Base-by-base conservation (phyloP, 768 basidiomycete genomes). In the Rickenella mellea region DNA sequence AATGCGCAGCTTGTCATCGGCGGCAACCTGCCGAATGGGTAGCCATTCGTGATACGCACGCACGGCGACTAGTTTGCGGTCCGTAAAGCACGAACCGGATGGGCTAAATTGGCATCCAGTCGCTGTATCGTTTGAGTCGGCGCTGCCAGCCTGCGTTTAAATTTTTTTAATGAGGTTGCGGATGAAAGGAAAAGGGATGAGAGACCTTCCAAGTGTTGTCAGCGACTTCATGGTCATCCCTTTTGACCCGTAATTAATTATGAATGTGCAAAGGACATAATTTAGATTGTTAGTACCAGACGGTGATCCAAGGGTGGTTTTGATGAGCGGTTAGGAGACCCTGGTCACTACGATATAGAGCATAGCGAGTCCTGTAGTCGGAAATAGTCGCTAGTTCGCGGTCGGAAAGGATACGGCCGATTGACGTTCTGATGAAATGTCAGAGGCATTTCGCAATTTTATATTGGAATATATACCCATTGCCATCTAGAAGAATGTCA, bases 311-410 rank as follows among this genome's bases (percentile, higher is more conserved):
- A 7, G 74, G 75, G 19, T 60, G 64, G 33, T 57, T 61, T 47
- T 66, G 65, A 55, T 77, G 76, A 6, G 72, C 71, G 40, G 55
- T 54, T n/a, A 63, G 53, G 26, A 76, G 61, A 46, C 69, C 66
- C 7, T 54, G 51, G 46, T 78, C 77, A 8, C 70, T 74, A 29
- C 76, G 60, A 54, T 78, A 77, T 48, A 73, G 72, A 19, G 58
- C 63, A 14, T 72, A 54, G 26, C 71, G 70, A 45, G 67, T 69
- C 14, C 74, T 67, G 48, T 76, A 76, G 49, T 78, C 78, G 10
- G 62, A 58, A 25, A 80, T 69, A 0, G 75, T 74, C 1, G 71
- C 73, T 30, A 77, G 61, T 53, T 78, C 78, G 30, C 73, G 61
- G 12, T 74, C 75, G 1, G 73, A 60, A 19, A 67, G 66, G 43